Base-by-base conservation (phyloP, 1,139 yeast genomes). In the Petasospora fabianii region DNA sequence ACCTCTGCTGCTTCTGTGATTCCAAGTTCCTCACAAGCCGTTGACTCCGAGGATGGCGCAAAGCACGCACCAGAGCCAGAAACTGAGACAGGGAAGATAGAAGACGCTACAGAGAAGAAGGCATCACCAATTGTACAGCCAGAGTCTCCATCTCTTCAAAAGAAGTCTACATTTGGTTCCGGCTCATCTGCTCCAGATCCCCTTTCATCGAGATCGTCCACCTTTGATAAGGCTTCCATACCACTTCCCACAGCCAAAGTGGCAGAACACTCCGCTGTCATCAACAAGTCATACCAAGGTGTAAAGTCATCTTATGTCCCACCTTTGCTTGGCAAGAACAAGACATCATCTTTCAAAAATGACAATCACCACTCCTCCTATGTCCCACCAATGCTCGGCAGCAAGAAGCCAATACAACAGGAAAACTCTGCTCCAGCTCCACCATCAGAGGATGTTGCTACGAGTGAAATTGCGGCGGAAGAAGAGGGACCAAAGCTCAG, bases 401-500 rank as follows among this genome's bases (percentile, higher is more conserved):
- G 36, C 17, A 38, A n/a, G 26, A 41, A 38, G 19, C 29, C 39
- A n/a, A 18, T 27, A 14, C 12, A 43, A 16, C 35, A 32, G 11
- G 41, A 43, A 14, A 38, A 33, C n/a, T 15, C 49, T 13, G 42
- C 46, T 12, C 43, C 48, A 9, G 44, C 51, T n/a, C 43, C 50
- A 13, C 46, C 53, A n/a, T 46, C 50, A 16, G 42, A 38, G 24
- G 36, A 15, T 41, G 37, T 15, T 33, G 24, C n/a, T 38, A 38
- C 18, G 55, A 47, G 11, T 47, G n/a, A n/a, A n/a, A n/a, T n/a
- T n/a, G n/a, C 52, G n/a, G 60, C 56, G 26, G 63, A 62, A 14
- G 73, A 69, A 43, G 77, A 68, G 20, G 75, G 67, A 19, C 96
- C 96, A 11, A 81, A 84, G 51, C 64, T 88, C 66, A 82, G 95